These are phyloP conservation scores for Zychaea mexicana DNA, from an alignment of 371 early-diverging fungal species.

Conservation along the genomic window DNA sequence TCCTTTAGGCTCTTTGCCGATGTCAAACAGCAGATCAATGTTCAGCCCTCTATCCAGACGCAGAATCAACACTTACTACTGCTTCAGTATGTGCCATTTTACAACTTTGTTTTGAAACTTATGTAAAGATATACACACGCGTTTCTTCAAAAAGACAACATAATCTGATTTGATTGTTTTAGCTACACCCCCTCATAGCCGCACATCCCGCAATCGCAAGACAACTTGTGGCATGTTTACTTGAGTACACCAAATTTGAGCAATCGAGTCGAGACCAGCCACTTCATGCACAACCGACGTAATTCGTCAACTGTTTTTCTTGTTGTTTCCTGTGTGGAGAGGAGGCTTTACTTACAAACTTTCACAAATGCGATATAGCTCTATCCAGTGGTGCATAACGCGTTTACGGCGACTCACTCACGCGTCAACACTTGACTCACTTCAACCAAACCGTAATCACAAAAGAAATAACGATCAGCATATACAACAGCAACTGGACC, in stretches of 20 bases:
- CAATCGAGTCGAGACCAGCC: background rate
- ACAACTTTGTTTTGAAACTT: background rate
- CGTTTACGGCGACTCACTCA: slow-evolving; percentile 2
- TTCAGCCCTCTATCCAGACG: slow-evolving; percentile 1
- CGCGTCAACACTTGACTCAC: background rate
- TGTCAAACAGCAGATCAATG: slow-evolving; percentile 4
- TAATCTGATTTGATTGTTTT: background rate
- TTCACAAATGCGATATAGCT: background rate
- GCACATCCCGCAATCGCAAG: background rate
- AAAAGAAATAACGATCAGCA: background rate
- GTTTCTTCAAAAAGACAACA: background rate
- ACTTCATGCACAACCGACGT: background rate
- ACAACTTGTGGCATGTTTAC: slow-evolving; percentile 5
- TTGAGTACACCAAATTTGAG: slow-evolving; percentile 7
- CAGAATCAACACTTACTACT: background rate
- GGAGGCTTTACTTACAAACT: background rate
- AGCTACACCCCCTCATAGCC: slow-evolving; percentile 6
- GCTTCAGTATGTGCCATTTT: background rate
- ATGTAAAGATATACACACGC: background rate
- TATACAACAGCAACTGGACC: background rate
- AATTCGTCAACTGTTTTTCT: background rate
- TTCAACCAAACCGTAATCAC: background rate
- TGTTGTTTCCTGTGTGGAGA: background rate
- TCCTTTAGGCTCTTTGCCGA: background rate
- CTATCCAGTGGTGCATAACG: slow-evolving; percentile 3